Percentiles rank a stretch among this genome's conserved stretches.
Conservation (phyloP, 2,329 filamentous ascomycete species). For the Hymenoscyphus occultus region DNA sequence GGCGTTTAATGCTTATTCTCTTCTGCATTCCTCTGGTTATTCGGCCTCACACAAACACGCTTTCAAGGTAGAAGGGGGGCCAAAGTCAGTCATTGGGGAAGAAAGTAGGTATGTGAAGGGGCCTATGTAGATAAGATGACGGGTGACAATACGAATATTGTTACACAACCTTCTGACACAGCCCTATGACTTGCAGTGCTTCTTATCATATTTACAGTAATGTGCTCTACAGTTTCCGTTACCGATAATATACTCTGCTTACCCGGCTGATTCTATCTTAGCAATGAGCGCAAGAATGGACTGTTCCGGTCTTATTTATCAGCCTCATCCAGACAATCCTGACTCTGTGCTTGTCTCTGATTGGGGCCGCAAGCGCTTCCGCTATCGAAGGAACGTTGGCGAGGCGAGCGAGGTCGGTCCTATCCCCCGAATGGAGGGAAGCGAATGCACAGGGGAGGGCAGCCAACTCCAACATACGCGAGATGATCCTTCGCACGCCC, state of each 20-base stretch:
- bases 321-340: not conserved
- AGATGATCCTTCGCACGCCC: no score
- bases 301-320: not conserved
- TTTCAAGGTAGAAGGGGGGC: not conserved
- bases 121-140: not conserved
- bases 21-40: not conserved
- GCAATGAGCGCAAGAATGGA: not conserved
- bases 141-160: not conserved
- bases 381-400: no score
- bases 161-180: not conserved
- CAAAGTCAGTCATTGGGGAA: not conserved
- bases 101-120: not conserved
- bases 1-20: slow-evolving; percentile 9
- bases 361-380: not conserved
- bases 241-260: not conserved
- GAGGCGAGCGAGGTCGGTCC: no score
- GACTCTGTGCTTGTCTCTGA: not conserved
- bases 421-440: no score
- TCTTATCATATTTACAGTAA: not conserved
- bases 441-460: no score
- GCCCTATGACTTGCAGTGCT: not conserved
- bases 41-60: not conserved
- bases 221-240: not conserved
- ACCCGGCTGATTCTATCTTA: not conserved
- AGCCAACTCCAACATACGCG: no score